These are phyloP conservation scores for Spathaspora passalidarum DNA, from an alignment of 805 yeast species.

Conservation along the genomic window DNA sequence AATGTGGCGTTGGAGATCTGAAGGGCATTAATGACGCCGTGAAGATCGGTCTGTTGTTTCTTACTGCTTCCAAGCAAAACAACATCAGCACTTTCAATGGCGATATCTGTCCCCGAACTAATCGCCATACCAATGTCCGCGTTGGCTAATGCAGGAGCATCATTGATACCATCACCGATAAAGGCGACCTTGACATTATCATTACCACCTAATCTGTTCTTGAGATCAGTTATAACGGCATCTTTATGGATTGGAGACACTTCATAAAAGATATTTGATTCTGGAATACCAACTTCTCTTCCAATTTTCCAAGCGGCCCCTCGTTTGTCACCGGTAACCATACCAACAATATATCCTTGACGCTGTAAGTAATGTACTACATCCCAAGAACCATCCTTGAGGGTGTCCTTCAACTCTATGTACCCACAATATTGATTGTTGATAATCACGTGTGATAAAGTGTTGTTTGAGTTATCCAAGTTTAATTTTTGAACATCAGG, in stretches of 20 bases:
- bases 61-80: slow-evolving; percentile 55
- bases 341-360: slow-evolving; percentile 62
- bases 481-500: background rate
- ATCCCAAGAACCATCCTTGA: slow-evolving; percentile 62
- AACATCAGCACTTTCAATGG: slow-evolving; percentile 94
- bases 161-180: slow-evolving; percentile 97
- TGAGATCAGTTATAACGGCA: slow-evolving; percentile 57
- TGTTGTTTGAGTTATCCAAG: slow-evolving; percentile 25
- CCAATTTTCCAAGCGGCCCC: slow-evolving; percentile 67
- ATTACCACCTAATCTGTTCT: slow-evolving; percentile 37
- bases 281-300: slow-evolving; percentile 60
- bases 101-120: slow-evolving; percentile 91
- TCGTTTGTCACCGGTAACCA: slow-evolving; percentile 86
- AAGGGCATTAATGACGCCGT: slow-evolving; percentile 57
- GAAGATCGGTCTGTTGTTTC: slow-evolving; percentile 24
- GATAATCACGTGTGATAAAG: slow-evolving; percentile 57
- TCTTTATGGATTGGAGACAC: slow-evolving; percentile 78
- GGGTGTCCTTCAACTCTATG: slow-evolving; percentile 62
- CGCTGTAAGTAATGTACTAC: slow-evolving; percentile 55
- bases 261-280: slow-evolving; percentile 65
- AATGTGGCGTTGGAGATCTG: slow-evolving; percentile 73
- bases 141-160: slow-evolving; percentile 90
- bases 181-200: slow-evolving; percentile 59
- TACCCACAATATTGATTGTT: slow-evolving; percentile 60
- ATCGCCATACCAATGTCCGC: slow-evolving; percentile 91